These are phyloP conservation scores for Coemansia guatemalensis DNA, from an alignment of 192 early-diverging fungal species.

Conservation along the genomic window DNA sequence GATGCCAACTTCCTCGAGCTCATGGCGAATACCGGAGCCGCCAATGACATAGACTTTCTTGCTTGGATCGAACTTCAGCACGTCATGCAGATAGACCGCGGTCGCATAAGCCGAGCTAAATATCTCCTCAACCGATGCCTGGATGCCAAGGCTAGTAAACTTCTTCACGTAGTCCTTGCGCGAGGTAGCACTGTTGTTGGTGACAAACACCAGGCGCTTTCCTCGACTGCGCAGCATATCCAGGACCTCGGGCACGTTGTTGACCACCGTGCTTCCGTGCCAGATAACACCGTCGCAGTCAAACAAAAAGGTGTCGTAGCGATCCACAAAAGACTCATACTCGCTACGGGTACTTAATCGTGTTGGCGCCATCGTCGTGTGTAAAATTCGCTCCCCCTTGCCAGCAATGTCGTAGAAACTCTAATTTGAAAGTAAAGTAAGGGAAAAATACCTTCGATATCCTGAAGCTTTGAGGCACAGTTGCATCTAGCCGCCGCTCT, in stretches of 20 bases:
- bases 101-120: conserved; percentile 92
- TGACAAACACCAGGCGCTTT: conserved; percentile 94
- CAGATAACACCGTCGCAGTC: conserved; percentile 99
- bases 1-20: conserved; percentile 82
- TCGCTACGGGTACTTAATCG: conserved; percentile 33
- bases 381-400: not conserved
- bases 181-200: conserved; percentile 95
- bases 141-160: conserved; percentile 78
- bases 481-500: no score
- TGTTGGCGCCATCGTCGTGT: conserved; percentile 15
- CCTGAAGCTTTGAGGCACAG: no score
- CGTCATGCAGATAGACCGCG: conserved; percentile 85
- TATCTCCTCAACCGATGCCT: conserved; percentile 80
- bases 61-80: conserved; percentile 76
- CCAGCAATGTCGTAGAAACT: not conserved
- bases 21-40: conserved; percentile 81
- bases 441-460: no score
- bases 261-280: conserved; percentile 70
- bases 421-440: not conserved
- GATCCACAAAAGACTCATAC: conserved; percentile 64
- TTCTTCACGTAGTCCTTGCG: conserved; percentile 77
- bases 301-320: conserved; percentile 90
- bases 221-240: conserved; percentile 70
- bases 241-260: conserved; percentile 70
- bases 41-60: conserved; percentile 94